phyloP scores from a whole-genome alignment of 1,139 yeast genomes.

The Candida buenavistaensis region DNA sequence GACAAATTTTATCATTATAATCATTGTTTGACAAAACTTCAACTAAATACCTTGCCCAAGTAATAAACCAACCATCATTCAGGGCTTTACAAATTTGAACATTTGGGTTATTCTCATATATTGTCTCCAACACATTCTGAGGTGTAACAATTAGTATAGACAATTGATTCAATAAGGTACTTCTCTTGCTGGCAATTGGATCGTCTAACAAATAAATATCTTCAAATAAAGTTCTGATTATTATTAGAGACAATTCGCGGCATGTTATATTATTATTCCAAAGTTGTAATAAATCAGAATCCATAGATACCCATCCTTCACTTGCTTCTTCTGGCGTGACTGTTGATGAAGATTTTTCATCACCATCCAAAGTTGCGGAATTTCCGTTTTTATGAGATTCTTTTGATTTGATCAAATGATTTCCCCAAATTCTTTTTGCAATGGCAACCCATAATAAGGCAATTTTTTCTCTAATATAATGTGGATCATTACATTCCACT shows the following conservation, averaged over 20 bases:
- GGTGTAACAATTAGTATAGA: constrained; percentile 85
- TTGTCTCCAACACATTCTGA: constrained; percentile 56
- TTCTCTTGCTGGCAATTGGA: constrained; percentile 80
- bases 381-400: constrained; percentile 5
- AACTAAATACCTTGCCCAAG: constrained; percentile 69
- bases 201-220: constrained; percentile 93
- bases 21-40: constrained; percentile 46
- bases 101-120: constrained; percentile 72
- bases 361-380: not conserved
- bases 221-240: constrained; percentile 85
- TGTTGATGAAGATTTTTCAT: constrained; percentile 1
- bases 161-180: constrained; percentile 74
- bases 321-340: constrained; percentile 39
- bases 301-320: constrained; percentile 93
- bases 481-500: constrained; percentile 70
- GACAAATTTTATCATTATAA: constrained; percentile 34
- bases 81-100: constrained; percentile 63
- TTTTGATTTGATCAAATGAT: constrained; percentile 34
- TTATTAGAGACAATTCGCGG: constrained; percentile 74
- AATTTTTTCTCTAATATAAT: constrained; percentile 83
- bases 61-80: constrained; percentile 80
- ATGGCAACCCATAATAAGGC: constrained; percentile 91
- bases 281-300: constrained; percentile 64
- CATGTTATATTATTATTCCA: constrained; percentile 69
- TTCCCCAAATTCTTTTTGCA: constrained; percentile 94